phyloP scores from a whole-genome alignment of 2,329 filamentous ascomycete species.

The Alternaria angustiovoidea region DNA sequence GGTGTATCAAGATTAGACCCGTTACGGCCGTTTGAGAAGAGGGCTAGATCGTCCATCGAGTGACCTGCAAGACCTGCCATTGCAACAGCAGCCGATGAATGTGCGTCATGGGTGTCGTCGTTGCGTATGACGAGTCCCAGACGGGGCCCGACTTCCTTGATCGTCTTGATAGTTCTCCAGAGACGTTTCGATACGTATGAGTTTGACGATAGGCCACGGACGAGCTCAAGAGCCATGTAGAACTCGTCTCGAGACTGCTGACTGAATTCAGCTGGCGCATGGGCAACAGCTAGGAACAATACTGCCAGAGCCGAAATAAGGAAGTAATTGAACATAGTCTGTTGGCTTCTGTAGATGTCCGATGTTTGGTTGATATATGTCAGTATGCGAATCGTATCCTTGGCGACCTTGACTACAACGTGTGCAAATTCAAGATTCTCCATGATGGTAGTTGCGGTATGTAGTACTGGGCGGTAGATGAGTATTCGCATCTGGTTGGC shows the following conservation, averaged over 20 bases:
- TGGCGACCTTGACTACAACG: slow-evolving; percentile 76
- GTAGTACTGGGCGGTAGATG: slow-evolving; percentile 86
- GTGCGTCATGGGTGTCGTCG: slow-evolving; percentile 60
- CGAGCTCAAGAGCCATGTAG: slow-evolving; percentile 77
- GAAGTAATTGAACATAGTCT: slow-evolving; percentile 84
- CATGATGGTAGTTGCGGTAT: slow-evolving; percentile 83
- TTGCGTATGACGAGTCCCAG: slow-evolving; percentile 66
- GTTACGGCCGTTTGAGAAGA: slow-evolving; percentile 54
- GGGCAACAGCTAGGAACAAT: slow-evolving; percentile 77
- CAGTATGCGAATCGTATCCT: slow-evolving; percentile 77
- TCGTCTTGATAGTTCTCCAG: slow-evolving; percentile 74
- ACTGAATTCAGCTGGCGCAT: slow-evolving; percentile 76
- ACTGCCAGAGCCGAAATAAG: slow-evolving; percentile 77
- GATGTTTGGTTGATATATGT: slow-evolving; percentile 75
- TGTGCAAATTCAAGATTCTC: slow-evolving; percentile 77
- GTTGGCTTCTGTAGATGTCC: slow-evolving; percentile 74
- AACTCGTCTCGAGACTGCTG: slow-evolving; percentile 75
- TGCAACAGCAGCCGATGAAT: slow-evolving; percentile 69
- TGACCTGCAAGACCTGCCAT: slow-evolving; percentile 72
- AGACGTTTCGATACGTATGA: slow-evolving; percentile 76
- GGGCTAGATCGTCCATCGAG: slow-evolving; percentile 64
- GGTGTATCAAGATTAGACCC: slow-evolving; percentile 57
- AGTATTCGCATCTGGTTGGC: slow-evolving; percentile 91
- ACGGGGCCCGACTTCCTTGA: slow-evolving; percentile 75
- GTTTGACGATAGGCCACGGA: slow-evolving; percentile 75